A percentile compares a stretch with the other conserved stretches of the same genome.
phyloP scores from a whole-genome alignment of 495 filamentous ascomycete genomes.

The Aspergillus mulundensis region DNA sequence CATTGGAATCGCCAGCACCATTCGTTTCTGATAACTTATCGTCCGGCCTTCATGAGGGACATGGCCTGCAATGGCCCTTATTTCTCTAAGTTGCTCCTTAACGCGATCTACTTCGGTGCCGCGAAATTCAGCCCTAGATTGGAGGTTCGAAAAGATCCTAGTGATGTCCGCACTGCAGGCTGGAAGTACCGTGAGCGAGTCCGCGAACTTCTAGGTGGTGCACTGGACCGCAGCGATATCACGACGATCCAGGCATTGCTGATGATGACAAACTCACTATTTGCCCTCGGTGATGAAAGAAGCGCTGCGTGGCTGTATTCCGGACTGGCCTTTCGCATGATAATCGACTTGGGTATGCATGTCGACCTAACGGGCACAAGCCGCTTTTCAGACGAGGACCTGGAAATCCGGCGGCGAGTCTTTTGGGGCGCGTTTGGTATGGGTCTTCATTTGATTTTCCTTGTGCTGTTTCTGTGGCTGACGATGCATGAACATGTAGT shows the following conservation, averaged over 20 bases:
- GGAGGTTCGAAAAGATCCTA: slow-evolving; percentile 31
- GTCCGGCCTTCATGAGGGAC: slow-evolving; percentile 35
- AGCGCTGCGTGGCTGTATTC: slow-evolving; percentile 45
- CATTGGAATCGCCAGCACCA: slow-evolving; percentile 40
- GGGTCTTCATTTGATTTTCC: background rate
- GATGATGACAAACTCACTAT: slow-evolving; percentile 38
- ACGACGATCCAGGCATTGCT: slow-evolving; percentile 44
- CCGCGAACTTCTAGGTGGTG: slow-evolving; percentile 34
- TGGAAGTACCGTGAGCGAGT: slow-evolving; percentile 34
- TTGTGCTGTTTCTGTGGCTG: no score
- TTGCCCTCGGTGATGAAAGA: slow-evolving; percentile 33
- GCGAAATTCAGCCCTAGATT: slow-evolving; percentile 33
- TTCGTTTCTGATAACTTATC: slow-evolving; percentile 28
- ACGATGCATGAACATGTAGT: background rate
- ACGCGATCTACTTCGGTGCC: slow-evolving; percentile 42
- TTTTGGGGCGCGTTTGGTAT: slow-evolving; percentile 42
- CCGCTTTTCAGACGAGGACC: slow-evolving; percentile 32
- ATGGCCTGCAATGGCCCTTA: slow-evolving; percentile 41
- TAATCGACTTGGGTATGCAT: slow-evolving; percentile 46
- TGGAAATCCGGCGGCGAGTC: slow-evolving; percentile 39
- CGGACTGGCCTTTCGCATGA: slow-evolving; percentile 42
- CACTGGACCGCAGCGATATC: slow-evolving; percentile 39
- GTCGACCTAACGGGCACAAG: slow-evolving; percentile 1
- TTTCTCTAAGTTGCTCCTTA: slow-evolving; percentile 43
- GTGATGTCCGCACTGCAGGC: slow-evolving; percentile 33